Evolutionary conservation across 257 asterid species (phyloP).

Genomic region (Solanum verrucosum): DNA sequence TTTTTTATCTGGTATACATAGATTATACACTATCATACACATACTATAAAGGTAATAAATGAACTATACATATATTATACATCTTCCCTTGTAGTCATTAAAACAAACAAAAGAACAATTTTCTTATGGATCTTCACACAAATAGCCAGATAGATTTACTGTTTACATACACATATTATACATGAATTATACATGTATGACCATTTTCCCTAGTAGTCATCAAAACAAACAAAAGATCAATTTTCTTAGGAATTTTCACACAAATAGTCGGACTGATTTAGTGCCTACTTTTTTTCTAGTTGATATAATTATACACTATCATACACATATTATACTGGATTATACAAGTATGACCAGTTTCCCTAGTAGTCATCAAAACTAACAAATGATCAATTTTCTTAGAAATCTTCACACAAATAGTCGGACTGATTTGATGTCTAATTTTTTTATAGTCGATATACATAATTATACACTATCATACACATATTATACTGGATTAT

Average conservation of each 20-base stretch:
- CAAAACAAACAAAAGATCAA: not conserved
- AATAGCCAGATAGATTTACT: not conserved
- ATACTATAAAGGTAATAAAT: no score
- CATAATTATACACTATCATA: no score
- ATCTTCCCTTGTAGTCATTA: slow-evolving; percentile 6
- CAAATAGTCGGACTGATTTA: not conserved
- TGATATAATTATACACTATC: not conserved
- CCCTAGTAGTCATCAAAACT: not conserved
- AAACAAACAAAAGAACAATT: not conserved
- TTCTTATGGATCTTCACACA: not conserved
- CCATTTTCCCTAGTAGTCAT: slow-evolving; percentile 8
- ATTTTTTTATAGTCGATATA: no score
- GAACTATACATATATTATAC: not conserved
- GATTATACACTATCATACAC: not conserved
- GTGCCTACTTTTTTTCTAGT: not conserved
- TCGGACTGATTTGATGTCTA: not conserved
- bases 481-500: not conserved
- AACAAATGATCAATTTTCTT: no score
- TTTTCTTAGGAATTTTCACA: not conserved
- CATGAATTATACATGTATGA: not conserved
- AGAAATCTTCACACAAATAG: not conserved
- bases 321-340: not conserved
- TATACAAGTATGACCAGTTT: not conserved
- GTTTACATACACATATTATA: not conserved
- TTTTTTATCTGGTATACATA: not conserved